Conservation (phyloP, 257 asterid genomes). For the Solanum pimpinellifolium region DNA sequence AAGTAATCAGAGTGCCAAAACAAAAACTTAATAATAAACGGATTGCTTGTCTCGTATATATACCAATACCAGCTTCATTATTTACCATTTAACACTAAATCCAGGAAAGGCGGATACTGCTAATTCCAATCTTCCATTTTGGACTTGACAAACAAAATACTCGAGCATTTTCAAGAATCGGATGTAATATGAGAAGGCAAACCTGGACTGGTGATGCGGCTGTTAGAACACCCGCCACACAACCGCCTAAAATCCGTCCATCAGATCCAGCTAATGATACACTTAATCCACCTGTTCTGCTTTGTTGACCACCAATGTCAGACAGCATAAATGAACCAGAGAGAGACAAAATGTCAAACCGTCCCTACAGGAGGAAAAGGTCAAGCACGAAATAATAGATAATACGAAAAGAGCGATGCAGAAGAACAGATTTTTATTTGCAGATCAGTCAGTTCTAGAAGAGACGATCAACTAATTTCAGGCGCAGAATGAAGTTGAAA, state of each 20-base stretch:
- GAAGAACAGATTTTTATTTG: neutral
- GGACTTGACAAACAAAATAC: neutral
- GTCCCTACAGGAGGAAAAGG: constrained; percentile 19
- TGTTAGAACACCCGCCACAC: constrained; percentile 49
- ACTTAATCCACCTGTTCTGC: constrained; percentile 51
- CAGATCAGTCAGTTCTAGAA: neutral
- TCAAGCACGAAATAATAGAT: neutral
- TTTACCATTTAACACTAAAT: neutral
- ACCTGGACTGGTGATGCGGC: constrained; percentile 64
- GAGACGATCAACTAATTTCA: neutral
- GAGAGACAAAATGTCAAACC: constrained; percentile 45
- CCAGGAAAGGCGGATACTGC: neutral
- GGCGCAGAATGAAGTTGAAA: neutral
- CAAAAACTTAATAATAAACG: neutral
- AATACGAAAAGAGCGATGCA: neutral
- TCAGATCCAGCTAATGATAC: constrained; percentile 46
- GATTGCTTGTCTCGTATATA: neutral
- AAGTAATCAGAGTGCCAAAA: neutral
- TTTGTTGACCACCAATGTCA: constrained; percentile 40
- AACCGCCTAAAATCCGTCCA: constrained; percentile 62
- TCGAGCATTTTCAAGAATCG: neutral
- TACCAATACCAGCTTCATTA: neutral
- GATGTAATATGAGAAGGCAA: neutral
- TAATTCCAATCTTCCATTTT: neutral
- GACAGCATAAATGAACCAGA: constrained; percentile 50